phyloP scores from a whole-genome alignment of 352 stramenopile genomes.

The Globisporangium alternatum region DNA sequence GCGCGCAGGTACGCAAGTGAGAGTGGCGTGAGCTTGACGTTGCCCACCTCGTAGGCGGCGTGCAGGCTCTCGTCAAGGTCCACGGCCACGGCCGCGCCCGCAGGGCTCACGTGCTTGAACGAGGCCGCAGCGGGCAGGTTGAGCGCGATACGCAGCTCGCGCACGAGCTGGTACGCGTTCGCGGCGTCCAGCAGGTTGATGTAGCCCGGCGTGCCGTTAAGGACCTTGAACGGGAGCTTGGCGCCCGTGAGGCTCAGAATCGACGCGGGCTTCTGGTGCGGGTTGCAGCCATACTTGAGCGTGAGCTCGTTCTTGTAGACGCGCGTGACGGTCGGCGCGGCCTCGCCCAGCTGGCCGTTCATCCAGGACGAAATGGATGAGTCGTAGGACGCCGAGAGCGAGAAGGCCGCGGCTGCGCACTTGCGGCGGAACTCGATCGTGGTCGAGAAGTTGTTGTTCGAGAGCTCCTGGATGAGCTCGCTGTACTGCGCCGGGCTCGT shows the following conservation, averaged over 20 bases:
- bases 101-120: slow-evolving; percentile 99
- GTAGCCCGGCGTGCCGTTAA: slow-evolving; percentile 96
- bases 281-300: slow-evolving; percentile 98
- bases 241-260: slow-evolving; percentile 64
- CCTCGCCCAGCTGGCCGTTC: slow-evolving; percentile 85
- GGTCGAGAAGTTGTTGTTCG: slow-evolving; percentile 91
- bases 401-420: slow-evolving; percentile 80
- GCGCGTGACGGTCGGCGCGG: slow-evolving; percentile 80
- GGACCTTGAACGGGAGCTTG: slow-evolving; percentile 86
- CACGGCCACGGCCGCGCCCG: slow-evolving; percentile 95
- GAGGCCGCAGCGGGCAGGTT: slow-evolving; percentile 93
- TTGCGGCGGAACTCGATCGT: slow-evolving; percentile 85
- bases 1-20: slow-evolving; percentile 98
- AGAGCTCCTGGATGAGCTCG: slow-evolving; percentile 91
- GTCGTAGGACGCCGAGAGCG: slow-evolving; percentile 93
- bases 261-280: slow-evolving; percentile 96
- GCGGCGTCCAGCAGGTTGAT: slow-evolving; percentile 99
- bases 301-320: slow-evolving; percentile 95
- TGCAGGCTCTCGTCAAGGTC: slow-evolving; percentile 93
- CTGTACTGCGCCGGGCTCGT: slow-evolving; percentile 95
- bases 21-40: slow-evolving; percentile 90
- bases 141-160: slow-evolving; percentile 94
- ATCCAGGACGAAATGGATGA: slow-evolving; percentile 97
- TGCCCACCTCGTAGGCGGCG: slow-evolving; percentile 94
- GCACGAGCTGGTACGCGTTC: slow-evolving; percentile 99